phyloP scores from a whole-genome alignment of 2,329 filamentous ascomycete species.

The Alternaria sp. region DNA sequence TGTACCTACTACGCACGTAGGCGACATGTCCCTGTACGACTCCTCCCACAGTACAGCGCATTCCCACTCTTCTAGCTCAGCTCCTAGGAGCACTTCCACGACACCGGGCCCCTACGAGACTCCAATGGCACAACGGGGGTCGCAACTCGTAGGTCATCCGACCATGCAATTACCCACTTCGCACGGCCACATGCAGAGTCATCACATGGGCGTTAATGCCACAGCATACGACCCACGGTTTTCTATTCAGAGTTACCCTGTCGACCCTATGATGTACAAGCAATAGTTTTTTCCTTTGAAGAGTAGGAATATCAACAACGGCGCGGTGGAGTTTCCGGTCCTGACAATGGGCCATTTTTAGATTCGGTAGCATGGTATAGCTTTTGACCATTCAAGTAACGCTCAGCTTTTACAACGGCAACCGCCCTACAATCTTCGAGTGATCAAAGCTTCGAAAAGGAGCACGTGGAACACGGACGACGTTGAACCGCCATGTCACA shows the following conservation, averaged over 20 bases:
- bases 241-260: constrained; percentile 40
- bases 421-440: constrained; percentile 5
- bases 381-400: constrained; percentile 14
- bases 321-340: not conserved
- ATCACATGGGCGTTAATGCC: constrained; percentile 39
- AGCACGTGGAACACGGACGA: constrained; percentile 6
- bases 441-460: constrained; percentile 6
- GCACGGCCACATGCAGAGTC: constrained; percentile 38
- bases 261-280: constrained; percentile 48
- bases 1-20: constrained; percentile 40
- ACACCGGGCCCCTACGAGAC: constrained; percentile 45
- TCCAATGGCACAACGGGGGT: constrained; percentile 33
- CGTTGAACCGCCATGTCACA: constrained; percentile 4
- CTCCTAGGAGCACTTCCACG: constrained; percentile 40
- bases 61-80: constrained; percentile 44
- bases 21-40: constrained; percentile 46
- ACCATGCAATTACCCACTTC: constrained; percentile 34
- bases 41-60: constrained; percentile 40
- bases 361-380: constrained; percentile 18
- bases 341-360: constrained; percentile 1
- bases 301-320: constrained; percentile 4
- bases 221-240: constrained; percentile 44
- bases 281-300: constrained; percentile 16
- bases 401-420: constrained; percentile 6
- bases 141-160: constrained; percentile 30